Conservation (phyloP, 2,329 filamentous ascomycete species). For the Fusarium pininemorale region DNA sequence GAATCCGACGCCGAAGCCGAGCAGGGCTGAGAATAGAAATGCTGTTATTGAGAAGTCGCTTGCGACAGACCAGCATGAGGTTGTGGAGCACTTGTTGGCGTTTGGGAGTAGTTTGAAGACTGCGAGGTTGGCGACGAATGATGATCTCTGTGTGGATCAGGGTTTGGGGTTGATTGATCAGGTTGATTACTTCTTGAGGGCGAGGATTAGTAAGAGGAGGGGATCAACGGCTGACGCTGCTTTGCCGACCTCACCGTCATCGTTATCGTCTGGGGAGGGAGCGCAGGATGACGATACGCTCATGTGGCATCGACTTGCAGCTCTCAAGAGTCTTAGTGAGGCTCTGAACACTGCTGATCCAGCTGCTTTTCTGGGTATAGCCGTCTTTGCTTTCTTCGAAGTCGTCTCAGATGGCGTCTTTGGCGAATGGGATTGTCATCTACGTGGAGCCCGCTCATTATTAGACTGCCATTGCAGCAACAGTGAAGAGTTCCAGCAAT, state of each 20-base stretch:
- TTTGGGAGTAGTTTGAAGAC: slow-evolving; percentile 42
- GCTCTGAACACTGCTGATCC: slow-evolving; percentile 52
- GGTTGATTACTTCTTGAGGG: slow-evolving; percentile 41
- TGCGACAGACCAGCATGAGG: background rate
- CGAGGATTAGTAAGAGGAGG: slow-evolving; percentile 31
- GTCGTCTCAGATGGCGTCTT: slow-evolving; percentile 54
- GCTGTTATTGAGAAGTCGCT: background rate
- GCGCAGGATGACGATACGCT: background rate
- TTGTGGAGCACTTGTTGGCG: slow-evolving; percentile 27
- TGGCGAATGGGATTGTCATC: slow-evolving; percentile 50
- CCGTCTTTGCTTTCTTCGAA: slow-evolving; percentile 55
- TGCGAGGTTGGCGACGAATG: background rate
- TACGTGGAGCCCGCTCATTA: slow-evolving; percentile 51
- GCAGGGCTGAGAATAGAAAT: background rate
- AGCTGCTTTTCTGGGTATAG: slow-evolving; percentile 54
- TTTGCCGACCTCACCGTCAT: background rate
- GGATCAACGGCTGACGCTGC: background rate
- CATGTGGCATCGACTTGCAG: slow-evolving; percentile 44
- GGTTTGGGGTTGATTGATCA: slow-evolving; percentile 38
- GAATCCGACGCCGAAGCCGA: background rate
- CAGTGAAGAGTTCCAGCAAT: slow-evolving; percentile 45
- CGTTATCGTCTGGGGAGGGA: background rate
- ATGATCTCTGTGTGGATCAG: slow-evolving; percentile 6
- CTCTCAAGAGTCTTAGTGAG: slow-evolving; percentile 50
- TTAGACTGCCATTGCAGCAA: slow-evolving; percentile 52